A percentile compares a stretch with the other conserved stretches of the same genome.
Conservation (phyloP, 192 early-diverging fungal genomes). For the Backusella circina region DNA sequence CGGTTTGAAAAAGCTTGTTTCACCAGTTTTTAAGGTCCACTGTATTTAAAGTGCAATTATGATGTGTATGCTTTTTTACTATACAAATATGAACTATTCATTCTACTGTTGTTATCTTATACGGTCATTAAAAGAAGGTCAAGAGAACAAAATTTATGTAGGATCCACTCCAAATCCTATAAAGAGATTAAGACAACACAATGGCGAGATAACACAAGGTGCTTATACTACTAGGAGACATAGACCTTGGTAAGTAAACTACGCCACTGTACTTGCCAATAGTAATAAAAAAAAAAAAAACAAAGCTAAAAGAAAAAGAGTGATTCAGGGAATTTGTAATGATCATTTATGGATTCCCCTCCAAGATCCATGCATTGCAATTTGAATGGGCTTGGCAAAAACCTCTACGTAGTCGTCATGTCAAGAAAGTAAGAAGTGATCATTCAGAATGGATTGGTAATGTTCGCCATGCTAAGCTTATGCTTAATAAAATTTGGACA, state of each 20-base stretch:
- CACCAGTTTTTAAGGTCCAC: background rate
- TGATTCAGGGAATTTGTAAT: conserved; percentile 15
- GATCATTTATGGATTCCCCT: conserved; percentile 18
- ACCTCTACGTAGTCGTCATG: conserved; percentile 13
- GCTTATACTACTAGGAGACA: conserved; percentile 6
- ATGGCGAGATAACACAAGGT: conserved; percentile 23
- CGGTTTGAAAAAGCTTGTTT: background rate
- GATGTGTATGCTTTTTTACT: too few species aligned
- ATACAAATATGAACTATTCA: background rate
- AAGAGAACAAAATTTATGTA: conserved; percentile 13
- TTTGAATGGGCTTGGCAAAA: conserved; percentile 29
- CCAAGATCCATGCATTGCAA: background rate
- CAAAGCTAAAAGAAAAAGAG: background rate
- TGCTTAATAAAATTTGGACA: conserved; percentile 8
- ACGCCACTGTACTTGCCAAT: background rate
- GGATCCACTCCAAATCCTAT: conserved; percentile 25
- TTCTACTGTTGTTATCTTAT: conserved; percentile 26
- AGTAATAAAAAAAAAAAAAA: too few species aligned
- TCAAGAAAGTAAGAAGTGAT: background rate
- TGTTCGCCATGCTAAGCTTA: background rate
- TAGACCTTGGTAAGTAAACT: conserved; percentile 15
- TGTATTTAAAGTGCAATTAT: too few species aligned
- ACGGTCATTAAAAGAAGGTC: background rate
- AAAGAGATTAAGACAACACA: conserved; percentile 19
- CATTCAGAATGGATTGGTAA: background rate